Evolutionary conservation across 345 rosid genomes (phyloP).

Genomic region (Clausena lansium): DNA sequence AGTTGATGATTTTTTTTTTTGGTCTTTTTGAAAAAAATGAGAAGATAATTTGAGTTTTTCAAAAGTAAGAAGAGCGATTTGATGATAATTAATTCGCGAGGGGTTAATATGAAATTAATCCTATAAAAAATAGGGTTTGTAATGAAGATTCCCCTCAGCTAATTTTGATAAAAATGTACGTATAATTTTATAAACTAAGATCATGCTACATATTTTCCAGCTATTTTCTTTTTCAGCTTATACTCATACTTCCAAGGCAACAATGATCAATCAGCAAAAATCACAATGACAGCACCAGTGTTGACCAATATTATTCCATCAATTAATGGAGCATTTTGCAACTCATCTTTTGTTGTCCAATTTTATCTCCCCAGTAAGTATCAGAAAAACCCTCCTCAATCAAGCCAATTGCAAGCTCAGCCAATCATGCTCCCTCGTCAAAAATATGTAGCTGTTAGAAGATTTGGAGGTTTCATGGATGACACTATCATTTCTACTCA

Average conservation of each 20-base stretch:
- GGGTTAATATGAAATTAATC: no score
- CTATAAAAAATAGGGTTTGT: no score
- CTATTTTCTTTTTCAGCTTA: slow-evolving; percentile 10
- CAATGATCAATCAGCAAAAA: slow-evolving; percentile 18
- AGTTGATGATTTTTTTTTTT: no score
- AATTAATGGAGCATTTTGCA: background rate
- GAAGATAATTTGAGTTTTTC: no score
- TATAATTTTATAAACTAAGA: background rate
- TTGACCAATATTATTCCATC: slow-evolving; percentile 20
- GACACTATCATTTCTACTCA: slow-evolving; percentile 16
- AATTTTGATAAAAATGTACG: no score
- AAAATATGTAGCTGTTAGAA: slow-evolving; percentile 22
- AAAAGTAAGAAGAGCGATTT: no score
- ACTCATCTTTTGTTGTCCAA: slow-evolving; percentile 19
- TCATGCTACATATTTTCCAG: background rate
- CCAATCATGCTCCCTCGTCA: slow-evolving; percentile 11
- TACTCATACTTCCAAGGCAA: slow-evolving; percentile 28
- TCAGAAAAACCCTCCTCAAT: slow-evolving; percentile 12
- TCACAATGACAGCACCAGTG: slow-evolving; percentile 33
- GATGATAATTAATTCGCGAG: no score
- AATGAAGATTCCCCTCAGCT: no score
- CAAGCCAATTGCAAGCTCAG: background rate
- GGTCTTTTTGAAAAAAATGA: no score
- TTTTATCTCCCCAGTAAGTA: slow-evolving; percentile 24
- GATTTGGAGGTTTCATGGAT: slow-evolving; percentile 26